Evolutionary conservation across 1,139 yeast species (phyloP).

Genomic region (Kodamaea suecica): DNA sequence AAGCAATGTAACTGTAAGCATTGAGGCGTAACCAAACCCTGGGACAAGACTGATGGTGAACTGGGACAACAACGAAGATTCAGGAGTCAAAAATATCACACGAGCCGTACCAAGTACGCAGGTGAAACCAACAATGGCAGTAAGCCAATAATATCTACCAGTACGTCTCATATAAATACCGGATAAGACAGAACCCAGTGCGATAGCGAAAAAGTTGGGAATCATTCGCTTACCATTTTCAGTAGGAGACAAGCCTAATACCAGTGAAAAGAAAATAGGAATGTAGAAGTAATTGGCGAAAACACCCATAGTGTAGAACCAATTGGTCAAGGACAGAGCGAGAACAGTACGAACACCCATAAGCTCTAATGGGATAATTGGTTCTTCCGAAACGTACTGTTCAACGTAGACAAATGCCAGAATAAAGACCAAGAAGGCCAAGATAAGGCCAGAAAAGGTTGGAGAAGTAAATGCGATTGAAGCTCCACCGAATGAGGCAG

Average conservation of each 20-base stretch:
- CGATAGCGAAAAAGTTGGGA: constrained; percentile 68
- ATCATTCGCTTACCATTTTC: constrained; percentile 60
- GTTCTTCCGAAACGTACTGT: constrained; percentile 54
- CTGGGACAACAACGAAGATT: constrained; percentile 34
- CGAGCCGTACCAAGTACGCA: constrained; percentile 46
- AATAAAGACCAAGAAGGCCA: constrained; percentile 22
- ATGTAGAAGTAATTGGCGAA: constrained; percentile 57
- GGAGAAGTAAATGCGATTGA: constrained; percentile 40
- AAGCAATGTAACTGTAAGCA: constrained; percentile 23
- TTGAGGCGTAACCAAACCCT: constrained; percentile 22
- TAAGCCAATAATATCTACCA: constrained; percentile 60
- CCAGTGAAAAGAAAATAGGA: constrained; percentile 63
- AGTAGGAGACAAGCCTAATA: constrained; percentile 52
- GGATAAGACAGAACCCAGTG: constrained; percentile 65
- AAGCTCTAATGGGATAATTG: constrained; percentile 61
- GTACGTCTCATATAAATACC: constrained; percentile 68
- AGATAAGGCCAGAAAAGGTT: constrained; percentile 30
- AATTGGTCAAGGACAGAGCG: constrained; percentile 64
- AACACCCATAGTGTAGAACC: constrained; percentile 59
- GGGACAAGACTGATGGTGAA: constrained; percentile 18
- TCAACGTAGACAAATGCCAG: constrained; percentile 50
- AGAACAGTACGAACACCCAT: constrained; percentile 56
- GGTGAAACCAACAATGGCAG: constrained; percentile 42
- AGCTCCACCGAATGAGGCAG: constrained; percentile 68
- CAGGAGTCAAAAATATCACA: constrained; percentile 36